phyloP scores from a whole-genome alignment of 176 grass and related monocot genomes.

The Juncus inflexus region DNA sequence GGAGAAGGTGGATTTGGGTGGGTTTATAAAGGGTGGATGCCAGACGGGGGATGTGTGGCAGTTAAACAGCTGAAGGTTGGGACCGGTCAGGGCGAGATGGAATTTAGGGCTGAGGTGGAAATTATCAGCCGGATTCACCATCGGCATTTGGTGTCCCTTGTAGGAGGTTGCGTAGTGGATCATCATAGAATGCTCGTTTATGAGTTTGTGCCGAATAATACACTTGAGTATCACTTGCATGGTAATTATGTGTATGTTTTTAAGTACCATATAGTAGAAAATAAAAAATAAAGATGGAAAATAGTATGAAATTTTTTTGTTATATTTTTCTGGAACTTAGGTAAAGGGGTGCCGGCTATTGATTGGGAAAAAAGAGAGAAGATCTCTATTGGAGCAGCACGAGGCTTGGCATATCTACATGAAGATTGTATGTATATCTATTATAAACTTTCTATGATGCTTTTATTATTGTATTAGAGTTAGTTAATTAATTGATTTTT shows the following conservation, averaged over 20 bases:
- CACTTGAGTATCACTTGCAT: slow-evolving; percentile 72
- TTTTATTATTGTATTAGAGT: not conserved
- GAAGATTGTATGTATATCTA: slow-evolving; percentile 62
- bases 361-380: slow-evolving; percentile 67
- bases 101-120: slow-evolving; percentile 86
- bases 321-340: slow-evolving; percentile 24
- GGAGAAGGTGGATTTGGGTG: slow-evolving; percentile 85
- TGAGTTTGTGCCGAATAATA: slow-evolving; percentile 75
- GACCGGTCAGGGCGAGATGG: slow-evolving; percentile 61
- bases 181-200: slow-evolving; percentile 78
- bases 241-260: slow-evolving; percentile 24
- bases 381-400: slow-evolving; percentile 60
- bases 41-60: slow-evolving; percentile 57
- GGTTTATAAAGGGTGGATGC: slow-evolving; percentile 68
- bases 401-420: slow-evolving; percentile 74
- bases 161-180: slow-evolving; percentile 59
- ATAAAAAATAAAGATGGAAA: not conserved
- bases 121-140: slow-evolving; percentile 95
- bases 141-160: slow-evolving; percentile 86
- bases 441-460: not conserved
- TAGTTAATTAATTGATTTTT: not conserved
- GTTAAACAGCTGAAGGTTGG: slow-evolving; percentile 82
- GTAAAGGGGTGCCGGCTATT: slow-evolving; percentile 37
- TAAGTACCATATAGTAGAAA: not conserved
- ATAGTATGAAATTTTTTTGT: too few species aligned